Evolutionary conservation across 2,329 filamentous ascomycete genomes (phyloP).

Genomic region (Paraconiothyrium brasiliense): DNA sequence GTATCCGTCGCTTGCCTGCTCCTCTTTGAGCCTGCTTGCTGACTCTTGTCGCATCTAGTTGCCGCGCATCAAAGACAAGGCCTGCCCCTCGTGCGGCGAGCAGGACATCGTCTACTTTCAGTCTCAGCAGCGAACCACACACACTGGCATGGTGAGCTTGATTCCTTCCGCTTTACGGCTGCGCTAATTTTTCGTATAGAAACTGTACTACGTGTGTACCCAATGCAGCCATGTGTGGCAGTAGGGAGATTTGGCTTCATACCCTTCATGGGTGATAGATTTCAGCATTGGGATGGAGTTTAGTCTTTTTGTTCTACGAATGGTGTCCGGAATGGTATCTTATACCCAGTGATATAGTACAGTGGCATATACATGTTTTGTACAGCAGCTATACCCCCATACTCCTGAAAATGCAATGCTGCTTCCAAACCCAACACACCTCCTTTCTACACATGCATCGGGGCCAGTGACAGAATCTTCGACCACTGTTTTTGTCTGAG

Average conservation of each 20-base stretch:
- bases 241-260: conserved; percentile 20
- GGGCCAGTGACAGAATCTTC: conserved; percentile 96
- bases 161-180: not conserved
- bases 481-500: conserved; percentile 94
- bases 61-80: conserved; percentile 79
- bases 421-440: not conserved
- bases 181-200: conserved; percentile 46
- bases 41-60: conserved; percentile 69
- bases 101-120: conserved; percentile 98
- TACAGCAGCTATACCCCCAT: conserved; percentile 27
- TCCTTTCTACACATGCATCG: conserved; percentile 72
- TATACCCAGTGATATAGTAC: conserved; percentile 49
- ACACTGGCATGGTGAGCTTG: conserved; percentile 91
- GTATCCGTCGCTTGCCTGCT: conserved; percentile 46
- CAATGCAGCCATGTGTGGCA: conserved; percentile 87
- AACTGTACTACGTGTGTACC: conserved; percentile 79
- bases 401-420: conserved; percentile 23
- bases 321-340: conserved; percentile 41
- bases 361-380: conserved; percentile 41
- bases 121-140: conserved; percentile 94
- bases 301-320: conserved; percentile 32
- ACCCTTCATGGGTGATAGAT: conserved; percentile 1
- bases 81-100: conserved; percentile 85
- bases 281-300: conserved; percentile 48
- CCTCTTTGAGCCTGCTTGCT: conserved; percentile 48